Base-by-base conservation (phyloP, 1,284 basidiomycete species). In the Microbotryomycetes sp. region DNA sequence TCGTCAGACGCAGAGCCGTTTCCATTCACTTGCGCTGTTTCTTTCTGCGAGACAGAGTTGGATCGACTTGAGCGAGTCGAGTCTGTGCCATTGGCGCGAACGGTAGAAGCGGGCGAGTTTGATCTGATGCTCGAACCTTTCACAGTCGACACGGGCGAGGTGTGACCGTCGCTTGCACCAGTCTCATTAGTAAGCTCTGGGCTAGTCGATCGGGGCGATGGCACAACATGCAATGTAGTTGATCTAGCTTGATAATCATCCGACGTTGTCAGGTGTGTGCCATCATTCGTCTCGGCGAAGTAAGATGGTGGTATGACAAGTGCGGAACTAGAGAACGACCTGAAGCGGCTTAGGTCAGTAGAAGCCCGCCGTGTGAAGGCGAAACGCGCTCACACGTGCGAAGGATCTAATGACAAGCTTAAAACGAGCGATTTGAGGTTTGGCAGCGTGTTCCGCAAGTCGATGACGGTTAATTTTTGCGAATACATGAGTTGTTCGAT, bases 401-500 rank as follows among this genome's bases (percentile, higher is more conserved):
- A 58, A 3, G 62, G 56, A 26, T 60, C 66, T 50, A 58, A 61
- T 13, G 61, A 63, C 5, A 66, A 54, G 21, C 30, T 31, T 15
- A 67, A 57, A 16, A 67, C 29, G 16, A 69, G 62, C 7, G 65
- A 54, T 46, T 62, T 65, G 45, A 72, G 81, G 76, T 99, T 99
- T 45, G 93, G 91, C 41, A 99, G 80, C 0, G 93, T 98, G 74
- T 98, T 93, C 46, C 93, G 84, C 76, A 97, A 76, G 53, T 99
- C 96, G 65, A 92, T 77, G 21, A 91, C 86, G 49, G 87, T 85
- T 59, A 97, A 80, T 72, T 91, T 85, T 21, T 87, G 83, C 70
- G 92, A 88, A 64, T 83, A 81, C 92, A 94, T 94, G 59, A 96
- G 82, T 90, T 96, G 81, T 78, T 98, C 94, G 66, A 98, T 91